phyloP scores from a whole-genome alignment of 176 grass and related monocot genomes.

The Elymus sibiricus region DNA sequence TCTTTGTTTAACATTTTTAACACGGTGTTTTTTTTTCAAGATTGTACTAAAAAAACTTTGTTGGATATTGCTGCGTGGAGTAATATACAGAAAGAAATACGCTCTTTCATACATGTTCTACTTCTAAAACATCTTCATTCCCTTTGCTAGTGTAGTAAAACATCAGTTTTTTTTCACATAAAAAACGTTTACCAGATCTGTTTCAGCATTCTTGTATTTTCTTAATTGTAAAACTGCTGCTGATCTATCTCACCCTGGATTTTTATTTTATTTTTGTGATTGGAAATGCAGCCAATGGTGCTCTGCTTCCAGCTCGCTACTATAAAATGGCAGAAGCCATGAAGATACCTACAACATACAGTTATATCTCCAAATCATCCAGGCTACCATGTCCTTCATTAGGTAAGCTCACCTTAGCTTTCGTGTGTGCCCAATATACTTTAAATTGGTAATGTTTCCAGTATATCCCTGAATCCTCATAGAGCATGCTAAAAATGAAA shows the following conservation, averaged over 20 bases:
- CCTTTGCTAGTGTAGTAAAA: background rate
- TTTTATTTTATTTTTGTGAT: too few relatives aligned
- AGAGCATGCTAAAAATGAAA: background rate
- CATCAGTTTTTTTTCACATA: background rate
- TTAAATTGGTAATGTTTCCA: background rate
- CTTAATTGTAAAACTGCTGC: background rate
- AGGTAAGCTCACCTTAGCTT: background rate
- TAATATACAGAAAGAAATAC: background rate
- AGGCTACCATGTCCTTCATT: background rate
- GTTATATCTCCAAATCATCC: constrained; percentile 32
- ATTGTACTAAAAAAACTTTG: too few relatives aligned
- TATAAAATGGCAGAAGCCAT: background rate
- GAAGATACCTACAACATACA: background rate
- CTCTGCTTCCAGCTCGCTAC: background rate
- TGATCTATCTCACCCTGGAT: background rate
- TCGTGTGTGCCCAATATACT: background rate
- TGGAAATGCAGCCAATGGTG: background rate
- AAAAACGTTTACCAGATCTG: background rate
- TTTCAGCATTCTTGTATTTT: background rate
- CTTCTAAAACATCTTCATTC: background rate
- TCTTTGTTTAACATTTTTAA: background rate
- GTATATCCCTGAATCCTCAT: background rate
- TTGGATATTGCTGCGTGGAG: background rate
- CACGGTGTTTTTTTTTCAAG: background rate
- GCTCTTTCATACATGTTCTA: background rate